Conservation (phyloP, 2,329 filamentous ascomycete genomes). For the Sclerotinia nivalis region DNA sequence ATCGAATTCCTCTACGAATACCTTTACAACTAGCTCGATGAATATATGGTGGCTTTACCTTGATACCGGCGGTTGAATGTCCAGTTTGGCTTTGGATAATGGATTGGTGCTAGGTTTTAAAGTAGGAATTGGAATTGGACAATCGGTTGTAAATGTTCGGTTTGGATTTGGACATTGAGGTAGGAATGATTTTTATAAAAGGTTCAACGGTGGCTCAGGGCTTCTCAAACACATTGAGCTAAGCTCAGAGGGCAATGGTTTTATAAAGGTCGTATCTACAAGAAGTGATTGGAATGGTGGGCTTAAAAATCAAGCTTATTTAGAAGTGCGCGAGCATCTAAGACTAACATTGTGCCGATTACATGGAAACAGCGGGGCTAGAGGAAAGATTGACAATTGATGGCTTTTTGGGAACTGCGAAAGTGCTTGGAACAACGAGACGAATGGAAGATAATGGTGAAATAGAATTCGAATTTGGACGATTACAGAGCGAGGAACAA, state of each 20-base stretch:
- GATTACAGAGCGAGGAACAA: background rate
- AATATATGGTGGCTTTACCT: background rate
- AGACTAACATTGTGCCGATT: background rate
- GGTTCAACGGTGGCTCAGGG: too few relatives aligned
- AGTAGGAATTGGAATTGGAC: background rate
- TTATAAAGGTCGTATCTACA: background rate
- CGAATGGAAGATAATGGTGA: background rate
- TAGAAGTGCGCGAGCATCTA: background rate
- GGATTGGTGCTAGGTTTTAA: too few relatives aligned
- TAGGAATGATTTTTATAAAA: background rate
- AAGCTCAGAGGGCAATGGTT: background rate
- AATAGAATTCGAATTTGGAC: background rate
- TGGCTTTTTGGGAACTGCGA: background rate
- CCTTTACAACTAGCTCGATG: background rate
- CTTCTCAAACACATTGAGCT: background rate
- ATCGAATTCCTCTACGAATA: background rate
- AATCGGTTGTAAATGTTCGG: background rate
- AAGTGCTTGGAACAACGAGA: background rate
- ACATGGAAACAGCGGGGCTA: background rate
- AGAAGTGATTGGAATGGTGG: background rate
- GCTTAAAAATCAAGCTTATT: background rate
- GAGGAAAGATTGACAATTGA: background rate
- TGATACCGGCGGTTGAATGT: background rate
- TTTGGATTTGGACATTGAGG: background rate
- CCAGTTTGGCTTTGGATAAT: background rate